Conservation (phyloP, 495 filamentous ascomycete genomes). For the Trypethelium eluteriae region DNA sequence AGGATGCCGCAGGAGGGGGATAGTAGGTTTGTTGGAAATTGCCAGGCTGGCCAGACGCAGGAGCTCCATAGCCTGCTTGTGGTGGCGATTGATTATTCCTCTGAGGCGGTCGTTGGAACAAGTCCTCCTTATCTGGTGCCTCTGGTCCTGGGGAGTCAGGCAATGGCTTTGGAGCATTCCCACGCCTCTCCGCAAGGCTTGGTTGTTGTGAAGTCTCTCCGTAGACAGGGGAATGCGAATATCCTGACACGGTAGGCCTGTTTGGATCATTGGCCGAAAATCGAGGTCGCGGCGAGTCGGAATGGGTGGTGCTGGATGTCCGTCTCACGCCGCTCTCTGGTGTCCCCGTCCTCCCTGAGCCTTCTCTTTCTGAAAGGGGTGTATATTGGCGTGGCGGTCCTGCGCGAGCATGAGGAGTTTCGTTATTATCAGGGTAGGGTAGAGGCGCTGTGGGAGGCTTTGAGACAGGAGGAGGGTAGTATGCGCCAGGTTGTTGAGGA, state of each 20-base stretch:
- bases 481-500: neutral
- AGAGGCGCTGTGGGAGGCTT: constrained; percentile 58
- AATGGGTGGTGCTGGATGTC: constrained; percentile 21
- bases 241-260: constrained; percentile 27
- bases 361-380: constrained; percentile 45
- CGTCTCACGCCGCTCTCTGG: constrained; percentile 21
- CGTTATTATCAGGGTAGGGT: constrained; percentile 67
- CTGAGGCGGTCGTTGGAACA: constrained; percentile 54
- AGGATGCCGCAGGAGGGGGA: constrained; percentile 41
- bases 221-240: constrained; percentile 17
- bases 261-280: constrained; percentile 37
- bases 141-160: constrained; percentile 69
- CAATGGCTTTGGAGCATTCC: constrained; percentile 66
- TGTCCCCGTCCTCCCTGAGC: constrained; percentile 28
- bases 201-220: constrained; percentile 33
- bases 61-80: constrained; percentile 7
- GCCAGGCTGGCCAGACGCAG: constrained; percentile 35
- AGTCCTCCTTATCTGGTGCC: constrained; percentile 59
- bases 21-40: constrained; percentile 59
- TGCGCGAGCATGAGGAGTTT: constrained; percentile 3
- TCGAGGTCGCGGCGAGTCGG: constrained; percentile 23
- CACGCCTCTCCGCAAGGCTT: constrained; percentile 61
- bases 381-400: constrained; percentile 24
- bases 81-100: neutral
- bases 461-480: constrained; percentile 53